Percentiles rank a stretch among this genome's conserved stretches.
These are phyloP conservation scores for Auriscalpium orientale DNA, from an alignment of 768 basidiomycete genomes.

Conservation along the genomic window DNA sequence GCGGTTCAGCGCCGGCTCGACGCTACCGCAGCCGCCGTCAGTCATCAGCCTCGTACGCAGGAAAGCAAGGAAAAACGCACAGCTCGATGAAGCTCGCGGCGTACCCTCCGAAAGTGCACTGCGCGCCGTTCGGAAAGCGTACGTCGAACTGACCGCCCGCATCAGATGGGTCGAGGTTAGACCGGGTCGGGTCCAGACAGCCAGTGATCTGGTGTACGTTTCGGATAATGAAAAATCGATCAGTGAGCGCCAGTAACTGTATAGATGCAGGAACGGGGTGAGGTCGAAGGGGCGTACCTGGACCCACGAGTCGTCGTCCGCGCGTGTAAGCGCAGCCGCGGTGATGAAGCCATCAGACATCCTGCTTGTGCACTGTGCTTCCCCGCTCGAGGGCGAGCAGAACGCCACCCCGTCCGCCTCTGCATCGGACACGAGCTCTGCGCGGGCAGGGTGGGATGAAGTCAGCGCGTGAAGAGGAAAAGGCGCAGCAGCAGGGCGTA, in stretches of 20 bases:
- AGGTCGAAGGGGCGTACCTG: slow-evolving; percentile 23
- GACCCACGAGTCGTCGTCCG: slow-evolving; percentile 31
- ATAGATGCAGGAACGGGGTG: not conserved
- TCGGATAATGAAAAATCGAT: not conserved
- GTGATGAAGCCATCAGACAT: slow-evolving; percentile 32
- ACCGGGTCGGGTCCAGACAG: slow-evolving; percentile 30
- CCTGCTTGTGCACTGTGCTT: slow-evolving; percentile 19
- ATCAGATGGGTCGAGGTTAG: slow-evolving; percentile 24
- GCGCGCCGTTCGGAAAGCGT: slow-evolving; percentile 45
- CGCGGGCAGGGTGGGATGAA: not conserved
- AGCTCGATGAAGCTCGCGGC: slow-evolving; percentile 45
- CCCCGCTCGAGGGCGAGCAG: slow-evolving; percentile 24
- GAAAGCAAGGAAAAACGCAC: slow-evolving; percentile 24
- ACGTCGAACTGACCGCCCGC: slow-evolving; percentile 44
- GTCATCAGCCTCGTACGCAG: not conserved
- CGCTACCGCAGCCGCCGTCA: slow-evolving; percentile 20
- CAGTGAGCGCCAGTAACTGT: not conserved
- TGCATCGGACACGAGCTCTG: slow-evolving; percentile 33
- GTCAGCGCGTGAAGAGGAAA: not conserved
- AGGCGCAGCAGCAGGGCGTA: slow-evolving; percentile 9
- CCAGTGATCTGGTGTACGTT: slow-evolving; percentile 27
- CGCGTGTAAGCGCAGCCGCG: slow-evolving; percentile 26
- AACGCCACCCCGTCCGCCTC: slow-evolving; percentile 31
- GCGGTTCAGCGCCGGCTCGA: slow-evolving; percentile 37
- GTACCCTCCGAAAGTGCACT: slow-evolving; percentile 43